phyloP scores from a whole-genome alignment of 306 rosid genomes.

The Herpetospermum pedunculosum region DNA sequence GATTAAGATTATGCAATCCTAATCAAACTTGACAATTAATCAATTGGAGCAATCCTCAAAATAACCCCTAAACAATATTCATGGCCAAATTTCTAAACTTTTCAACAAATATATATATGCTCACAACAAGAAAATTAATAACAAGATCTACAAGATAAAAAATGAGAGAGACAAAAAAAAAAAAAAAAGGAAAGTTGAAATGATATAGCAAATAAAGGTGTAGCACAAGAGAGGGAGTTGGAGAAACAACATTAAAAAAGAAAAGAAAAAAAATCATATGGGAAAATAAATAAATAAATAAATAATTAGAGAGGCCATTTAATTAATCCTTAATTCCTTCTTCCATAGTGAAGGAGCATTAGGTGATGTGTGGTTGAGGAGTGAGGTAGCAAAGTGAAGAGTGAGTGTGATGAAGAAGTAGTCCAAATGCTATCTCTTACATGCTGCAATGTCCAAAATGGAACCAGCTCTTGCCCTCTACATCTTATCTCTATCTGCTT shows the following conservation, averaged over 20 bases:
- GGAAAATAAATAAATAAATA: constrained; percentile 8
- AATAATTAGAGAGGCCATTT: neutral
- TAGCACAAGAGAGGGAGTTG: neutral
- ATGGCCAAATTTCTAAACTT: neutral
- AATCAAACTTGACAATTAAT: no score
- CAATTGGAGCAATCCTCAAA: no score
- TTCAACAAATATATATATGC: neutral
- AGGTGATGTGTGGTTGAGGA: constrained; percentile 65
- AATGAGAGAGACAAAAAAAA: neutral
- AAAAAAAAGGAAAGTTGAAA: neutral
- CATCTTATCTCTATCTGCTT: constrained; percentile 90
- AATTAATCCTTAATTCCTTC: neutral
- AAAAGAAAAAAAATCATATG: neutral
- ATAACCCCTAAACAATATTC: neutral
- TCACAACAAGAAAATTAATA: neutral
- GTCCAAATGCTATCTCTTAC: constrained; percentile 88
- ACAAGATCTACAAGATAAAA: neutral
- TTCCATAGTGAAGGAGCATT: constrained; percentile 66
- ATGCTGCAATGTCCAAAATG: constrained; percentile 85
- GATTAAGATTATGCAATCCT: no score
- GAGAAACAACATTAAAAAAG: neutral
- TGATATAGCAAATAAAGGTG: neutral
- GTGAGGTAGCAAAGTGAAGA: constrained; percentile 57
- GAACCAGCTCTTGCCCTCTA: constrained; percentile 72
- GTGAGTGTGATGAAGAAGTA: constrained; percentile 30